Evolutionary conservation across 2,329 filamentous ascomycete genomes (phyloP).

Genomic region (Fusarium stilboides): DNA sequence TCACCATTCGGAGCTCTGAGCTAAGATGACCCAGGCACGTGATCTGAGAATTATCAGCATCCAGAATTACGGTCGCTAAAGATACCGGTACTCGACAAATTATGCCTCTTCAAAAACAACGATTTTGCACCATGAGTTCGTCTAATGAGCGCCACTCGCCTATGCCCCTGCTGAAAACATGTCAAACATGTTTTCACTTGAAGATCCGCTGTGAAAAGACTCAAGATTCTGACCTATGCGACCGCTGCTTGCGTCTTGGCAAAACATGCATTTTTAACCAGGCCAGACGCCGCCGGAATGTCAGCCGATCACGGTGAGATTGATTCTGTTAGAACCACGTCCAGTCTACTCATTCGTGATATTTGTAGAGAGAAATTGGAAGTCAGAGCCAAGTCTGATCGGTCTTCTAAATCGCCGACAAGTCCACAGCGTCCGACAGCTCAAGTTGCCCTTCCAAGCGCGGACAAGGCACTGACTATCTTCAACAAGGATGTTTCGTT

Average conservation of each 20-base stretch:
- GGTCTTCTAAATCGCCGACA: slow-evolving; percentile 29
- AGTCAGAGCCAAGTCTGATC: not conserved
- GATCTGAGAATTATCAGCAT: not conserved
- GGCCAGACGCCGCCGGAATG: slow-evolving; percentile 48
- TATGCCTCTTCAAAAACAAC: slow-evolving; percentile 1
- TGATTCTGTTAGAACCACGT: rapidly evolving
- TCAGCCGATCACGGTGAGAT: slow-evolving; percentile 27
- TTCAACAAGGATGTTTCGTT: slow-evolving; percentile 22
- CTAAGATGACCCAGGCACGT: not conserved
- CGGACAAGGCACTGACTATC: not conserved
- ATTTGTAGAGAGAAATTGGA: not conserved
- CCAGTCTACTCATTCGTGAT: rapidly evolving
- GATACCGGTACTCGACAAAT: not conserved
- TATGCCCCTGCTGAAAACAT: slow-evolving; percentile 46
- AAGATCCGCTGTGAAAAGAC: slow-evolving; percentile 54
- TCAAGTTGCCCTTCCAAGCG: not conserved
- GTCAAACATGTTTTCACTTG: slow-evolving; percentile 52
- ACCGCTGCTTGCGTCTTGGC: slow-evolving; percentile 53
- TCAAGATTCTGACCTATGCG: slow-evolving; percentile 51
- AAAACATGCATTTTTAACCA: slow-evolving; percentile 52
- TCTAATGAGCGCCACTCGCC: not conserved
- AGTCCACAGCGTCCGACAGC: not conserved
- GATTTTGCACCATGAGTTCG: slow-evolving; percentile 12
- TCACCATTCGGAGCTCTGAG: slow-evolving; percentile 11
- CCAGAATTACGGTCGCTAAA: not conserved